These are phyloP conservation scores for Pseudogymnoascus sp. DNA, from an alignment of 2,329 filamentous ascomycete genomes.

Conservation along the genomic window DNA sequence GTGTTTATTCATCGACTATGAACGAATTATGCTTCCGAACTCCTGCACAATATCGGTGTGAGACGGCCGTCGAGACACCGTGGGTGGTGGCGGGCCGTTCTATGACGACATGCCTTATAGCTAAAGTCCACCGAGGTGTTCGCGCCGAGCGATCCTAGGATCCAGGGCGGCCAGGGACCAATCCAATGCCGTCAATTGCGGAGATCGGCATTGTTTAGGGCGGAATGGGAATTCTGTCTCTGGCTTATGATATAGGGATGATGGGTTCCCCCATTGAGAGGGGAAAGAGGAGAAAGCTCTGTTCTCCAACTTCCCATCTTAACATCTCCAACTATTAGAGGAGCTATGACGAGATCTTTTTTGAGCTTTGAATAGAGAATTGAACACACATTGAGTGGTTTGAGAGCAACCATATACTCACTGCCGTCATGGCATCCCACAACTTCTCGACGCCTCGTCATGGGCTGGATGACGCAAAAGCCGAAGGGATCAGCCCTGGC, in stretches of 20 bases:
- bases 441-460: neutral
- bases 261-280: neutral
- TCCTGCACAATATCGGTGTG: neutral
- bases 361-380: neutral
- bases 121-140: neutral
- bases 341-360: neutral
- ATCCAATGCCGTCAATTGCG: neutral
- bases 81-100: neutral
- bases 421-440: neutral
- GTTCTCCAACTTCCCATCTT: neutral
- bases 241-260: slow-evolving; percentile 5
- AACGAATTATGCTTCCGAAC: neutral
- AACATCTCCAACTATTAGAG: neutral
- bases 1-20: slow-evolving; percentile 4
- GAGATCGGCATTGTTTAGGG: neutral
- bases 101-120: slow-evolving; percentile 5
- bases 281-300: neutral
- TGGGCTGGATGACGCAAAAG: neutral
- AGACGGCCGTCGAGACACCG: slow-evolving; percentile 2
- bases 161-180: slow-evolving; percentile 1
- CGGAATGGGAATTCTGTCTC: slow-evolving; percentile 1
- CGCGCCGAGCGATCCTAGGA: neutral
- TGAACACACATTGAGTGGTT: neutral
- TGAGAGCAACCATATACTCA: neutral
- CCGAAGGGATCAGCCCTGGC: neutral